Conservation (phyloP, 1,139 yeast species). For the Blastobotrys malaysiensis region DNA sequence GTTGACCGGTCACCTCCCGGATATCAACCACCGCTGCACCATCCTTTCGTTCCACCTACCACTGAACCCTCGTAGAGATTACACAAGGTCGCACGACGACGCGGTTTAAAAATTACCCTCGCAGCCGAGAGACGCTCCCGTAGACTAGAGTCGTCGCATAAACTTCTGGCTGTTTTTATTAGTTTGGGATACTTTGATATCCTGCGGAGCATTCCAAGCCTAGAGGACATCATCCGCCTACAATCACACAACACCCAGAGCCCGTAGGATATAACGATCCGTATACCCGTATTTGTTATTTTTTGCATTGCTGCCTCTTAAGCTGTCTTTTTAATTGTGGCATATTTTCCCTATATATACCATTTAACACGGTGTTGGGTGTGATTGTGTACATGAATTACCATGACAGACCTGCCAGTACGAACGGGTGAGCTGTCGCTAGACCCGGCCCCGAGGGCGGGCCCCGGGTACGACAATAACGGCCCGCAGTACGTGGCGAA, state of each 20-base stretch:
- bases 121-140: not conserved
- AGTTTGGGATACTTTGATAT: not conserved
- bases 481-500: not conserved
- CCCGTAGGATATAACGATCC: not conserved
- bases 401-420: not conserved
- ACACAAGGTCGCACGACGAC: not conserved
- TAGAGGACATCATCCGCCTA: not conserved
- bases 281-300: too few species aligned
- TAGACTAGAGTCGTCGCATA: not conserved
- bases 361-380: not conserved
- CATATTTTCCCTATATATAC: not conserved
- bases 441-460: not conserved
- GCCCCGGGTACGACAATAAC: not conserved
- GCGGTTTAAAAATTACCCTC: not conserved
- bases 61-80: not conserved
- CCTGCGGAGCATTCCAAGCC: not conserved
- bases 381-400: not conserved
- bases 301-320: not conserved
- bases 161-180: not conserved
- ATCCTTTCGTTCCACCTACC: not conserved
- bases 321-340: not conserved
- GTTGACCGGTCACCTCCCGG: not conserved
- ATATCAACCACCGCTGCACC: not conserved
- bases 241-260: not conserved
- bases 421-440: conserved; percentile 2